Conservation (phyloP, 352 stramenopile species). For the Globisporangium carolinianum region DNA sequence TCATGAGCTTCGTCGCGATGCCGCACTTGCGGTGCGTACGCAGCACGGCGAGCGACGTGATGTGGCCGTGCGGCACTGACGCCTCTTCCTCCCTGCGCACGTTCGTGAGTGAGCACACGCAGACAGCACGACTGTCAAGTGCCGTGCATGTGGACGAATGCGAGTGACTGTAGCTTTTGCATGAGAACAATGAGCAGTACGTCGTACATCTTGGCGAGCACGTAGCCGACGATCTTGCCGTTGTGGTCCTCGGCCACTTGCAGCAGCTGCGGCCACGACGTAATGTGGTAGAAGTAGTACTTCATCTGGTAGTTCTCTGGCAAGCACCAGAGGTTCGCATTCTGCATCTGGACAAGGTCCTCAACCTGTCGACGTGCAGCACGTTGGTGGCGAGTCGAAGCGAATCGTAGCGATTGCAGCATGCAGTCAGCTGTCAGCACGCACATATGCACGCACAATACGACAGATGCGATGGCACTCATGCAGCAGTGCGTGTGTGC, state of each 20-base stretch:
- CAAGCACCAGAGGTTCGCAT: slow-evolving; percentile 98
- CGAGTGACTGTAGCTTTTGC: background rate
- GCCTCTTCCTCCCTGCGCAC: slow-evolving; percentile 68
- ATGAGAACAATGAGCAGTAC: background rate
- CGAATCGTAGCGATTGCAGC: background rate
- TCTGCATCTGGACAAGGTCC: slow-evolving; percentile 98
- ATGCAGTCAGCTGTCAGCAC: background rate
- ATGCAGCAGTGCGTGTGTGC: background rate
- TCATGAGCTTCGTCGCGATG: slow-evolving; percentile 98
- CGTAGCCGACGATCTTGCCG: slow-evolving; percentile 99
- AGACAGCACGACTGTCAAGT: too few species aligned
- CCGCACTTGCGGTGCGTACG: slow-evolving; percentile 95
- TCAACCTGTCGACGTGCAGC: slow-evolving; percentile 41
- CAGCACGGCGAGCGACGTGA: slow-evolving; percentile 97
- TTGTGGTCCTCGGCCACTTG: slow-evolving; percentile 97
- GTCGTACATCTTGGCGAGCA: slow-evolving; percentile 98
- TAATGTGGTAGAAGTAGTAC: slow-evolving; percentile 99
- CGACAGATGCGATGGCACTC: background rate
- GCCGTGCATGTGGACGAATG: background rate
- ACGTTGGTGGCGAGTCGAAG: background rate
- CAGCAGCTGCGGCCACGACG: slow-evolving; percentile 98
- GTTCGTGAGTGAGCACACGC: background rate
- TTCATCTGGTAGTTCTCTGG: slow-evolving; percentile 99
- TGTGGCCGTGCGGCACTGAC: slow-evolving; percentile 94
- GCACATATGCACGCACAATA: background rate